Base-by-base conservation (phyloP, 139 green algal genomes). In the Medakamo hakoo region DNA sequence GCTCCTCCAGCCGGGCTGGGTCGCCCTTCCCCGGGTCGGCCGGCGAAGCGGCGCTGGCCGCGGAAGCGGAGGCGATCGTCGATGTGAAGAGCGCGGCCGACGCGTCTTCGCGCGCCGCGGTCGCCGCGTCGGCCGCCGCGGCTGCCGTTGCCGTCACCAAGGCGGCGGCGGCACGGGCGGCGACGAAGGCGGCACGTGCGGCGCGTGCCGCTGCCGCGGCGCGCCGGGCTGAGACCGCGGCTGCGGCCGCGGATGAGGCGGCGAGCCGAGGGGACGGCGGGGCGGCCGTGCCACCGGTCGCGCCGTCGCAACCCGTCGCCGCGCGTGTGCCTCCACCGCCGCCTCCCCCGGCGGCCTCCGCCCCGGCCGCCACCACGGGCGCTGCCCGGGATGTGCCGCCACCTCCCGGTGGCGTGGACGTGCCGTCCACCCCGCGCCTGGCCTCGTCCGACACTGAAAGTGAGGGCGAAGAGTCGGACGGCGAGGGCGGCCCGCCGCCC, bases 101-200 rank as follows among this genome's bases (percentile, higher is more conserved):
- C 58, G 87, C 87, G 3, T 87, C 73, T 66, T 90, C 82, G n/a
- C 78, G 86, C 3, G 88, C 88, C 25, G 84, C 83, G 1, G 88
- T 94, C 5, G 88, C 86, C 2, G 85, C 87, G 27, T 89, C 81
- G 22, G 85, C 87, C 3, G 88, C 87, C 3, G 77, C 87, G 1
- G 76, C 74, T 3, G 88, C 87, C 0, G 85, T 94, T 25, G 87
- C 87, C 0, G 88, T 95, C 56, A 92, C 88, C 22, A 86, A 88
- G 60, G 88, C 84, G 19, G 88, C 84, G 2, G 85, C 88, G 22
- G 88, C 88, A 19, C 71, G 86, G 2, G 88, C 85, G 18, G 86
- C 85, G 20, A 75, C 82, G 18, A 71, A 78, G 27, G 78, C 79
- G 0, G 71, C 79, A 32, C 49, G 56, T 3, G 65, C 68, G 20